Base-by-base conservation (phyloP, 768 basidiomycete genomes). In the Pulveroboletus ravenelii region DNA sequence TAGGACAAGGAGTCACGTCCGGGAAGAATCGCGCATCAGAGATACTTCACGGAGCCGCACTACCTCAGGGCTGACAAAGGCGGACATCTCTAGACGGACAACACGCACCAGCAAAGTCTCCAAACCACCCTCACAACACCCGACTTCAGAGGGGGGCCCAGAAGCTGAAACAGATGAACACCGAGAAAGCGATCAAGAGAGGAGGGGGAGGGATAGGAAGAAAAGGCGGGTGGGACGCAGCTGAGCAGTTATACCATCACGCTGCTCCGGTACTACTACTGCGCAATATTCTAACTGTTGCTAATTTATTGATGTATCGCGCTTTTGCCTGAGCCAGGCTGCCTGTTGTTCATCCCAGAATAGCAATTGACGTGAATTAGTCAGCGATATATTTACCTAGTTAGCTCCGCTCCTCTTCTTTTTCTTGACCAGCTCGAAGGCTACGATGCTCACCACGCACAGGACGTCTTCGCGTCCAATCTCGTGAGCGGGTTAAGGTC, bases 401-500 rank as follows among this genome's bases (percentile, higher is more conserved):
- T 23, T 23, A 23, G 4, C 20, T 23, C 20, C 31, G 12, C 31
- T 1, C 31, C 31, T 25, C 4, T 25, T 15, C 14, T 4, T 23
- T 23, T 23, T 30, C 29, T 14, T 9, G 41, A 65, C 65, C 73
- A 77, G 76, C 60, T 66, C 72, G 61, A 84, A 87, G 75, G 80
- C 82, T 75, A 79, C 82, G 76, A 82, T 70, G 81, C 82, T 85
- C 81, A 80, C 71, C 56, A 70, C 82, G 62, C 58, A 80, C 78
- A 73, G 73, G 74, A 73, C 51, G 58, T 10, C 51, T 50, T 32
- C 13, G 17, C 54, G 50, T 69, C 63, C 61, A 54, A 52, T 49
- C 56, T 84, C 68, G 75, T 81, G 81, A 85, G 82, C 84, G 82
- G 85, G 84, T 78, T 74, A 87, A 87, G 83, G 84, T 86, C 84